A percentile compares a stretch with the other conserved stretches of the same genome.
Conservation (phyloP, 768 basidiomycete species). For the Lactarius tabidus region DNA sequence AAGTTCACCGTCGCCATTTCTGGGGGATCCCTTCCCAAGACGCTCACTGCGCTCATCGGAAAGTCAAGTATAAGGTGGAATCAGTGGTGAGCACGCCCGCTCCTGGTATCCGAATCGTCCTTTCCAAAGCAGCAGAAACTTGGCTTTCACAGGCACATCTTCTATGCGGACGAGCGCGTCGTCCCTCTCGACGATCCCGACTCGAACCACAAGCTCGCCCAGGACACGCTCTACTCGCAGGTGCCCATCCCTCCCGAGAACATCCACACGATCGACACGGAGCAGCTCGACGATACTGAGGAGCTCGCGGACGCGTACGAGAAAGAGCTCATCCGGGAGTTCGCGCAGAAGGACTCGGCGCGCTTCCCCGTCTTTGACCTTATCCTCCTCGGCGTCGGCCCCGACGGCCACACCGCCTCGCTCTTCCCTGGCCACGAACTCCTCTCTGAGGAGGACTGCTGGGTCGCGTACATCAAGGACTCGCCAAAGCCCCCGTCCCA, state of each 20-base stretch:
- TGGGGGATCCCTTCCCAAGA: slow-evolving; percentile 85
- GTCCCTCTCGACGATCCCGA: slow-evolving; percentile 92
- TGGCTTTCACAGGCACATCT: slow-evolving; percentile 74
- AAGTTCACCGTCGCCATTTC: slow-evolving; percentile 92
- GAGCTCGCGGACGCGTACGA: slow-evolving; percentile 81
- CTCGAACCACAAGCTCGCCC: slow-evolving; percentile 84
- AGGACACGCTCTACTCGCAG: slow-evolving; percentile 68
- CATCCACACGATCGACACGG: slow-evolving; percentile 78
- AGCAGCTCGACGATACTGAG: slow-evolving; percentile 65
- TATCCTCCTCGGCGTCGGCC: slow-evolving; percentile 94
- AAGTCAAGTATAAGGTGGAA: slow-evolving; percentile 80
- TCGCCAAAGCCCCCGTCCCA: slow-evolving; percentile 89
- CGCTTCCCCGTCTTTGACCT: slow-evolving; percentile 98
- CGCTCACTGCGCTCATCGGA: slow-evolving; percentile 66
- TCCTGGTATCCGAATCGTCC: neutral
- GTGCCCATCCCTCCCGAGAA: slow-evolving; percentile 72
- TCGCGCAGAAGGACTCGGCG: slow-evolving; percentile 89
- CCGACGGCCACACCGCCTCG: slow-evolving; percentile 97
- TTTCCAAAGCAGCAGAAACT: neutral
- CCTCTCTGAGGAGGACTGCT: slow-evolving; percentile 81
- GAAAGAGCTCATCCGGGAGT: slow-evolving; percentile 79
- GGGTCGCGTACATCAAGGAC: slow-evolving; percentile 93
- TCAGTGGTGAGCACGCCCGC: slow-evolving; percentile 64
- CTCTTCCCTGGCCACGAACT: slow-evolving; percentile 93
- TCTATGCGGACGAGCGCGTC: slow-evolving; percentile 93